These are phyloP conservation scores for Vigna unguiculata DNA, from an alignment of 306 rosid genomes.

Conservation along the genomic window DNA sequence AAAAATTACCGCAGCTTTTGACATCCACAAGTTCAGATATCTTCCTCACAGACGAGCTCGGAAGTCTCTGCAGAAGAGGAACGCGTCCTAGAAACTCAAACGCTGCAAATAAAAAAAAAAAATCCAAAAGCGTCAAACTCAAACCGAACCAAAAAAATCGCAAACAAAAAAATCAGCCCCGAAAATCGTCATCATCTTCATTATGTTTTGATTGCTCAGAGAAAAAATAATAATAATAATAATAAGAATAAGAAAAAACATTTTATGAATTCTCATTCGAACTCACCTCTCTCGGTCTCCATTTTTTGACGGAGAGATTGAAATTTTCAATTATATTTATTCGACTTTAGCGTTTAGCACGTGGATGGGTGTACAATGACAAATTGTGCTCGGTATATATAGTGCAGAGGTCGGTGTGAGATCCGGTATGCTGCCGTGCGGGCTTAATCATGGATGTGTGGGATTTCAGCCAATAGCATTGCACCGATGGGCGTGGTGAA, in stretches of 20 bases:
- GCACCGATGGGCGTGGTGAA: background rate
- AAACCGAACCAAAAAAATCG: background rate
- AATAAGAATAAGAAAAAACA: background rate
- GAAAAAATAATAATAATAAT: too few relatives aligned
- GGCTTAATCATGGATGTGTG: conserved; percentile 3
- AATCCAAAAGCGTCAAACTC: conserved; percentile 23
- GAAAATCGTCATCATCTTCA: background rate
- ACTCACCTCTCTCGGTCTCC: conserved; percentile 48
- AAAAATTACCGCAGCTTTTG: conserved; percentile 63
- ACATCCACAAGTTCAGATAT: conserved; percentile 60
- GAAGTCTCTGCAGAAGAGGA: conserved; percentile 87
- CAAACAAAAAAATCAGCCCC: background rate
- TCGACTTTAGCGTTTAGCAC: background rate
- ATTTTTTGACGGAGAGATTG: background rate
- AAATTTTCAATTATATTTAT: background rate
- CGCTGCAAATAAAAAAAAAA: conserved; percentile 53
- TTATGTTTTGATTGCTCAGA: background rate
- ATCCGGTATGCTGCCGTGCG: conserved; percentile 35
- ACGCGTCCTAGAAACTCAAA: conserved; percentile 80
- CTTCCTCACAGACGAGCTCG: conserved; percentile 72
- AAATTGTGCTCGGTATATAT: background rate
- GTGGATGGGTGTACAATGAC: background rate
- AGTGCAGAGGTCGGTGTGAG: background rate
- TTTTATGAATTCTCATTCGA: background rate
- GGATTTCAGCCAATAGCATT: conserved; percentile 1